phyloP scores from a whole-genome alignment of 371 early-diverging fungal species.

The Apophysomyces trapeziformis region DNA sequence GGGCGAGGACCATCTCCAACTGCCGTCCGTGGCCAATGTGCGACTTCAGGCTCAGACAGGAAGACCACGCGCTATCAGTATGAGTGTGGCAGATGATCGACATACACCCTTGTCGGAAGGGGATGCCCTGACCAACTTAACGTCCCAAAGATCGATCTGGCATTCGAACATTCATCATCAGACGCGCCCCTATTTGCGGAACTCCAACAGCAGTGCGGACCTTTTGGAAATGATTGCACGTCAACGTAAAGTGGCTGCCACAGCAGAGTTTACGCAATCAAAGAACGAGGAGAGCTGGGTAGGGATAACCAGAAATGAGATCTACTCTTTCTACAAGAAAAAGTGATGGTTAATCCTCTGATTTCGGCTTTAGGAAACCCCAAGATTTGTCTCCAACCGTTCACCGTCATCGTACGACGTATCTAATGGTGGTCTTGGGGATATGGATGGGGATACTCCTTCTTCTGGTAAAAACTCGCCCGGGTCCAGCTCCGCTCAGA shows the following conservation, averaged over 20 bases:
- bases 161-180: slow-evolving; percentile 12
- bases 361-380: slow-evolving; percentile 8
- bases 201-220: slow-evolving; percentile 46
- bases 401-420: slow-evolving; percentile 3
- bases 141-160: slow-evolving; percentile 27
- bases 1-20: slow-evolving; percentile 30
- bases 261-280: slow-evolving; percentile 13
- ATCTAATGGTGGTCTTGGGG: background rate
- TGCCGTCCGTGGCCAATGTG: slow-evolving; percentile 27
- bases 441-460: slow-evolving; percentile 11
- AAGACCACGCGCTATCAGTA: slow-evolving; percentile 54
- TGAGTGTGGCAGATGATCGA: slow-evolving; percentile 47
- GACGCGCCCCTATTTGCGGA: slow-evolving; percentile 27
- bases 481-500: slow-evolving; percentile 29
- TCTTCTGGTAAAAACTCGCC: slow-evolving; percentile 21
- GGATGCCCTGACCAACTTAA: background rate
- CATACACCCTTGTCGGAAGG: slow-evolving; percentile 3
- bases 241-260: slow-evolving; percentile 25
- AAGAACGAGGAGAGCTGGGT: slow-evolving; percentile 23
- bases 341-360: background rate
- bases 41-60: slow-evolving; percentile 27
- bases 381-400: slow-evolving; percentile 1
- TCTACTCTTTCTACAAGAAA: slow-evolving; percentile 1
- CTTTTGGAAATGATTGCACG: slow-evolving; percentile 43
- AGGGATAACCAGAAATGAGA: slow-evolving; percentile 20